Conservation (phyloP, 2,329 filamentous ascomycete species). For the Geosmithia putterillii region DNA sequence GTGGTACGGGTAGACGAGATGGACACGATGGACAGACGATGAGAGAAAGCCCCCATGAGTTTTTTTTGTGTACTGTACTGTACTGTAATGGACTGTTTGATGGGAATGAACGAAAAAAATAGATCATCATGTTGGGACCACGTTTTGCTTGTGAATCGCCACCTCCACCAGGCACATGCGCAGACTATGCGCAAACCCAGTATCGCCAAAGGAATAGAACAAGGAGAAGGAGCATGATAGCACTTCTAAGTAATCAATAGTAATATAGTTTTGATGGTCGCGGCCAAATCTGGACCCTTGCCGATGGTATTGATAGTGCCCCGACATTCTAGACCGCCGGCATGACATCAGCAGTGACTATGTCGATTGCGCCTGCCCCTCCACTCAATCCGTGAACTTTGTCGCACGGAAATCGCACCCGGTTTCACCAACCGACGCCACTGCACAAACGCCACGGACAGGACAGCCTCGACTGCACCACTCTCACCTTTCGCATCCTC, state of each 20-base stretch:
- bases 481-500: too few relatives aligned
- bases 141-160: background rate
- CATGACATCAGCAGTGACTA: background rate
- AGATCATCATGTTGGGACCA: background rate
- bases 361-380: constrained; percentile 1
- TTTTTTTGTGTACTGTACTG: background rate
- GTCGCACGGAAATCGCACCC: background rate
- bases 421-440: too few relatives aligned
- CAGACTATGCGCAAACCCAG: too few relatives aligned
- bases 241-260: background rate
- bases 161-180: background rate
- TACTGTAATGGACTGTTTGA: background rate
- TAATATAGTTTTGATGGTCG: background rate
- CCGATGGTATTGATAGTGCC: background rate
- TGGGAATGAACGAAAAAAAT: background rate
- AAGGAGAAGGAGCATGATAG: too few relatives aligned
- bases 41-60: background rate
- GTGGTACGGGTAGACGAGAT: background rate
- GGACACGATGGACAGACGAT: background rate
- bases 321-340: background rate
- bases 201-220: background rate
- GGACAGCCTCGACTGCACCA: too few relatives aligned
- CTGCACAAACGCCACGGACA: too few relatives aligned
- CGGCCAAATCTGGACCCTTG: background rate
- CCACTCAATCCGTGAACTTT: background rate